Evolutionary conservation across 1,139 yeast genomes (phyloP).

Genomic region (Meyerozyma elateridarum): DNA sequence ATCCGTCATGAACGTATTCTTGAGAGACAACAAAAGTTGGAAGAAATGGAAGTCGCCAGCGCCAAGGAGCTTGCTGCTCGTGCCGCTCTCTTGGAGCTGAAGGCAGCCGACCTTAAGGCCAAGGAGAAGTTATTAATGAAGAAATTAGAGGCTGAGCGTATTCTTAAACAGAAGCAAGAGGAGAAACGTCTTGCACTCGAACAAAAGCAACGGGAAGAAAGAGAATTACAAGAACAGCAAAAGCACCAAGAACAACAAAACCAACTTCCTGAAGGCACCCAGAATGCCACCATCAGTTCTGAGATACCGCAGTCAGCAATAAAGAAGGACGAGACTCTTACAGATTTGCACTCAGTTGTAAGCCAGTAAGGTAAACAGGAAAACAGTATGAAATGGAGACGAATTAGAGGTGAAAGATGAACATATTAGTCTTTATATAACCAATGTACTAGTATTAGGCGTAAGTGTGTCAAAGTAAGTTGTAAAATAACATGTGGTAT

Average conservation of each 20-base stretch:
- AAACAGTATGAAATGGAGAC: too few species aligned
- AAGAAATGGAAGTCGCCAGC: conserved; percentile 72
- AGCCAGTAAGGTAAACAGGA: too few species aligned
- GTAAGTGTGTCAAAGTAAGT: too few species aligned
- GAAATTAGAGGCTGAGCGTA: conserved; percentile 24
- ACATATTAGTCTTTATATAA: too few species aligned
- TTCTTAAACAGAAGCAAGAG: conserved; percentile 8
- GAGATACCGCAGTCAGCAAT: conserved; percentile 11
- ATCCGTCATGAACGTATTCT: conserved; percentile 69
- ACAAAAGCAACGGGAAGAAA: conserved; percentile 2
- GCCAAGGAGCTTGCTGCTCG: conserved; percentile 68
- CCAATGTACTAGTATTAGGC: too few species aligned
- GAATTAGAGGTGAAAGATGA: too few species aligned
- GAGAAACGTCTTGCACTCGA: conserved; percentile 7
- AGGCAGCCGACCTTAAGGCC: conserved; percentile 67
- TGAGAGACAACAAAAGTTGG: conserved; percentile 72
- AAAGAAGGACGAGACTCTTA: conserved; percentile 50
- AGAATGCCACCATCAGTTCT: conserved; percentile 1
- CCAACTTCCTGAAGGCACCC: conserved; percentile 3
- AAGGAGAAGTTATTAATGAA: conserved; percentile 54
- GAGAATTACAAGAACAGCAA: neutral
- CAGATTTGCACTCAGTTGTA: conserved; percentile 48
- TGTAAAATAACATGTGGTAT: too few species aligned
- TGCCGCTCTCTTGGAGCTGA: conserved; percentile 71
- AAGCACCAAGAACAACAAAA: conserved; percentile 2